Conservation (phyloP, 1,139 yeast species). For the Suhomyces panamericanus region DNA sequence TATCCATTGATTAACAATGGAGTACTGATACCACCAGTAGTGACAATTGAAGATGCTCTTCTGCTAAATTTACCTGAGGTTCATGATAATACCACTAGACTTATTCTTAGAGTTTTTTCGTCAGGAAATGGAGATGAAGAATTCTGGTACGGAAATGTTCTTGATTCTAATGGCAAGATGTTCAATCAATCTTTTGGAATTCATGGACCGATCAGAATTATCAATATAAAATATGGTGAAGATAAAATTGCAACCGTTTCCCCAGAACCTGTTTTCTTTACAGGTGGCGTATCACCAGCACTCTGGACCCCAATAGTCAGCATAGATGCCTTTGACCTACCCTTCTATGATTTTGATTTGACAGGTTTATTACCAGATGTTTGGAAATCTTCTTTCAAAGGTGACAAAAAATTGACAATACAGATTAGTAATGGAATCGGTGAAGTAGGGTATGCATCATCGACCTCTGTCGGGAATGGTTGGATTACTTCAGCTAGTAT, state of each 20-base stretch:
- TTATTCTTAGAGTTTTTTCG: conserved; percentile 59
- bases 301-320: conserved; percentile 81
- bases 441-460: conserved; percentile 27
- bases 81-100: conserved; percentile 54
- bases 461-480: conserved; percentile 12
- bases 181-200: conserved; percentile 27
- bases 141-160: conserved; percentile 73
- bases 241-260: conserved; percentile 48
- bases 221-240: conserved; percentile 54
- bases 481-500: conserved; percentile 19
- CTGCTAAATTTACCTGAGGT: conserved; percentile 41
- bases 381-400: conserved; percentile 41
- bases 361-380: conserved; percentile 65
- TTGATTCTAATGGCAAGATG: conserved; percentile 42
- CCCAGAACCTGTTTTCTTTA: conserved; percentile 62
- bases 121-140: conserved; percentile 82
- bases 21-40: conserved; percentile 1
- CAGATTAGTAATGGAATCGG: conserved; percentile 61
- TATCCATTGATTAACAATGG: conserved; percentile 27
- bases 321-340: conserved; percentile 69
- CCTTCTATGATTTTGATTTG: conserved; percentile 62
- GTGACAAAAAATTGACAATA: conserved; percentile 36
- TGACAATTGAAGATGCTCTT: conserved; percentile 27
- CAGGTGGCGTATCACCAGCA: conserved; percentile 79
- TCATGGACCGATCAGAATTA: conserved; percentile 63